These are phyloP conservation scores for Fusarium sp. DNA, from an alignment of 2,329 filamentous ascomycete species.

Conservation along the genomic window DNA sequence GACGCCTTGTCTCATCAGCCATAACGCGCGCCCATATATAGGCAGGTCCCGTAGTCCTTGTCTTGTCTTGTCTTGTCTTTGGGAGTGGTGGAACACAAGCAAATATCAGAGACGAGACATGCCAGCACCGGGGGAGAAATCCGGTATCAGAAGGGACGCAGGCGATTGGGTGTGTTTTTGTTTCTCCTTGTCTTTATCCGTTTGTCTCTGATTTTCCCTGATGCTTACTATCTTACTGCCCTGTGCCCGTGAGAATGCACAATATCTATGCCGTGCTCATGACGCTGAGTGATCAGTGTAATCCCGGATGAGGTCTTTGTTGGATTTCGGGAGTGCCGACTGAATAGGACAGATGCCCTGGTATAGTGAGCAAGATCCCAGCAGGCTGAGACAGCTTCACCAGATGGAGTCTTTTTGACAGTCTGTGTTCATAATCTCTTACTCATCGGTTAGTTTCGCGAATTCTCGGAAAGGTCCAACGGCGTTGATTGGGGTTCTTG, in stretches of 20 bases:
- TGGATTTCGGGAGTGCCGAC: conserved; percentile 14
- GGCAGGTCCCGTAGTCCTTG: conserved; percentile 29
- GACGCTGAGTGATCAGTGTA: conserved; percentile 8
- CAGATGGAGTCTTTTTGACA: no score
- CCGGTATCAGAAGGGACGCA: conserved; percentile 11
- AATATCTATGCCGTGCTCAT: conserved; percentile 13
- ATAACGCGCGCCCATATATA: conserved; percentile 25
- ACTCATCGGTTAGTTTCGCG: conserved; percentile 21
- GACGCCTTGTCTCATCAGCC: conserved; percentile 31
- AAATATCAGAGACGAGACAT: conserved; percentile 16
- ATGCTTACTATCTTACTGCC: neutral
- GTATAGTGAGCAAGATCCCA: conserved; percentile 8
- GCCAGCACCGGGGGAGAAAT: conserved; percentile 36
- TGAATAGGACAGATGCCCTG: conserved; percentile 11
- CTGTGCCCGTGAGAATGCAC: neutral
- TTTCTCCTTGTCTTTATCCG: neutral
- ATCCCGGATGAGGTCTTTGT: conserved; percentile 1
- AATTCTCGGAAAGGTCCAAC: conserved; percentile 8
- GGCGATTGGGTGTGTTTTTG: conserved; percentile 28
- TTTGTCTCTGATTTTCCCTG: neutral
- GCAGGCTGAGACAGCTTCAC: conserved; percentile 29
- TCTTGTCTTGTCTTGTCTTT: no score
- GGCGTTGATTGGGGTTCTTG: conserved; percentile 4
- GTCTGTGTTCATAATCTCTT: neutral
- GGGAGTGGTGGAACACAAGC: conserved; percentile 20